A percentile compares a stretch with the other conserved stretches of the same genome.
Evolutionary conservation across 2,329 filamentous ascomycete genomes (phyloP).

Genomic region (Ophiosphaerella narmari): DNA sequence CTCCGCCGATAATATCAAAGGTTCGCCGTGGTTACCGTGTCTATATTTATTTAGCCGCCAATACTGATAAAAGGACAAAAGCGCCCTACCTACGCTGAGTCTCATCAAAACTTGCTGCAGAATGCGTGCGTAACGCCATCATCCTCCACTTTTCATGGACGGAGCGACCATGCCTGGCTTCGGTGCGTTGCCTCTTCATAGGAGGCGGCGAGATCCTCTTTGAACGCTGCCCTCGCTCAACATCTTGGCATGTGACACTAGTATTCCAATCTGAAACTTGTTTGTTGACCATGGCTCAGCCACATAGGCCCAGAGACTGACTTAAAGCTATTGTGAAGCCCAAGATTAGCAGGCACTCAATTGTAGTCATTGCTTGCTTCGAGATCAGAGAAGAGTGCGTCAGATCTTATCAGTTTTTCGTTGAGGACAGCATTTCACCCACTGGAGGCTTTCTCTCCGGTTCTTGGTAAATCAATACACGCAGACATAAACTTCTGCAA

Average conservation of each 20-base stretch:
- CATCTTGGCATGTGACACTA: background rate
- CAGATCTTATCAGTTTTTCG: conserved; percentile 28
- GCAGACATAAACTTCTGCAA: conserved; percentile 6
- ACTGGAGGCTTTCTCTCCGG: conserved; percentile 28
- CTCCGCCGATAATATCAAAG: background rate
- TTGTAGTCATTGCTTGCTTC: background rate
- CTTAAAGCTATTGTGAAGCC: too few relatives aligned
- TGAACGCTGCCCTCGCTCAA: background rate
- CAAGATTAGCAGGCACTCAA: background rate
- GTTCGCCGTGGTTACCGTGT: background rate
- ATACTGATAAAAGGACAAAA: background rate
- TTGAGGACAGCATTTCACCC: conserved; percentile 31
- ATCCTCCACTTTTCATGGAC: background rate
- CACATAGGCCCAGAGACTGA: too few relatives aligned
- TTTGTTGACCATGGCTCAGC: background rate
- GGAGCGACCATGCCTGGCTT: background rate
- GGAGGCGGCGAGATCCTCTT: conserved; percentile 31
- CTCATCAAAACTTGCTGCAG: background rate
- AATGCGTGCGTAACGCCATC: background rate
- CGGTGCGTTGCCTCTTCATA: conserved; percentile 23
- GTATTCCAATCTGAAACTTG: background rate
- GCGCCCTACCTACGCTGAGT: conserved; percentile 10
- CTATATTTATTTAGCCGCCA: background rate
- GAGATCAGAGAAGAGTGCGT: conserved; percentile 2
- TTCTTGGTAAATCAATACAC: background rate